A percentile compares a stretch with the other conserved stretches of the same genome.
Conservation (phyloP, 345 rosid species). For the Aquilaria malaccensis region DNA sequence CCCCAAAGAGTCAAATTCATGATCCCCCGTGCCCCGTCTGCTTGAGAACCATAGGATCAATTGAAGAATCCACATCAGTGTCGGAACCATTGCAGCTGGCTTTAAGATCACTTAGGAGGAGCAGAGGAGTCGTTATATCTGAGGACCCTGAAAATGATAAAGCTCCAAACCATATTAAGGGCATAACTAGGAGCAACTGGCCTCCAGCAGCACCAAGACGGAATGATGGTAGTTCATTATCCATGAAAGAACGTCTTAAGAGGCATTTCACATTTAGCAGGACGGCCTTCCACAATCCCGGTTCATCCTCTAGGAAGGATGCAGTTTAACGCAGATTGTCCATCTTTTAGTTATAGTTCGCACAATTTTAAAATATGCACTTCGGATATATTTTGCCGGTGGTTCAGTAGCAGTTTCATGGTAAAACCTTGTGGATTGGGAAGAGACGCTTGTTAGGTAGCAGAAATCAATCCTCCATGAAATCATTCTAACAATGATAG, state of each 20-base stretch:
- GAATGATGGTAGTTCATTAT: conserved; percentile 29
- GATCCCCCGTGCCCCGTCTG: conserved; percentile 79
- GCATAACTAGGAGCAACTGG: conserved; percentile 37
- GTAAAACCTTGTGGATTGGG: too few species aligned
- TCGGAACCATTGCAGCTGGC: conserved; percentile 68
- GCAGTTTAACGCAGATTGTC: conserved; percentile 14
- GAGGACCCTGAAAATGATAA: conserved; percentile 32
- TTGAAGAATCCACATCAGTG: conserved; percentile 35
- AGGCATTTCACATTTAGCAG: conserved; percentile 31
- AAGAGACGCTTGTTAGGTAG: too few species aligned
- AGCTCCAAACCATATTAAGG: conserved; percentile 24
- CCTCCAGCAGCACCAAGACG: conserved; percentile 12
- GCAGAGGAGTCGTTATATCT: conserved; percentile 34
- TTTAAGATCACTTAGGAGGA: conserved; percentile 52
- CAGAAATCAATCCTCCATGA: too few species aligned
- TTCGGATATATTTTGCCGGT: neutral
- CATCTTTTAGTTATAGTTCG: conserved; percentile 12
- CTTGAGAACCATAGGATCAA: conserved; percentile 35
- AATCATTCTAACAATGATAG: too few species aligned
- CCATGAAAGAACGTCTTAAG: conserved; percentile 35
- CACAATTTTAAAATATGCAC: too few species aligned
- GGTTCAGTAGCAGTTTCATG: too few species aligned
- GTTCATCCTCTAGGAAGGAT: conserved; percentile 27
- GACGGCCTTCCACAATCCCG: conserved; percentile 25
- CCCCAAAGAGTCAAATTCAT: conserved; percentile 52